Conservation (phyloP, 208 protist genomes). For the Trypanosomatidae sp. region DNA sequence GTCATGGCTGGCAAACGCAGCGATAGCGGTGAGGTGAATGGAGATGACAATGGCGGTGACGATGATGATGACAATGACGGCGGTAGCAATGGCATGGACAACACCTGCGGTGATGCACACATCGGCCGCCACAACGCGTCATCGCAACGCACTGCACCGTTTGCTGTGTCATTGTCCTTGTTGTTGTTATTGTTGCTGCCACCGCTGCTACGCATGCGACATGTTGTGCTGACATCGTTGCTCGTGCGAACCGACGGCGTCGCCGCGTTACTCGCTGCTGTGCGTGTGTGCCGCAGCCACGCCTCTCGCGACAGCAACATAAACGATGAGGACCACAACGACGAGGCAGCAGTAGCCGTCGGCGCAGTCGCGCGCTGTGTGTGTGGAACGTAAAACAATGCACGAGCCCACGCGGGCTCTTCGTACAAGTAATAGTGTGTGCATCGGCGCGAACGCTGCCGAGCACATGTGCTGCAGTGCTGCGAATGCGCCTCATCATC, state of each 20-base stretch:
- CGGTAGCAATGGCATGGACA: too few species aligned
- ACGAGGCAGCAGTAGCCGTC: too few species aligned
- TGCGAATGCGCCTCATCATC: neutral
- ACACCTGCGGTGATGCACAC: too few species aligned
- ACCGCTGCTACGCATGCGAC: neutral
- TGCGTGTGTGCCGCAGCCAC: neutral
- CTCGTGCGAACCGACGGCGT: conserved; percentile 4
- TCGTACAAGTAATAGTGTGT: too few species aligned
- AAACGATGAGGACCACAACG: too few species aligned
- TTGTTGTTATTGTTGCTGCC: conserved; percentile 1
- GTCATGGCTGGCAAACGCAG: neutral
- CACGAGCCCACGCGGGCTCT: too few species aligned
- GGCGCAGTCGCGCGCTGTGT: too few species aligned
- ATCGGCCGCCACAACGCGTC: neutral
- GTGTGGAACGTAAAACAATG: too few species aligned
- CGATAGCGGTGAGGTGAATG: neutral
- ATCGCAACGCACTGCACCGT: neutral
- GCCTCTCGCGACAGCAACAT: neutral
- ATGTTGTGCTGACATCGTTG: neutral
- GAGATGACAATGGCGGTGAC: neutral
- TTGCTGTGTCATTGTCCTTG: conserved; percentile 12
- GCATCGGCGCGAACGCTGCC: too few species aligned
- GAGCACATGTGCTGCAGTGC: neutral
- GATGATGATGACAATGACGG: neutral
- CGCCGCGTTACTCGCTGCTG: neutral